Percentiles rank a stretch among this genome's conserved stretches.
Evolutionary conservation across 768 basidiomycete species (phyloP).

Genomic region (Mycena filopes): DNA sequence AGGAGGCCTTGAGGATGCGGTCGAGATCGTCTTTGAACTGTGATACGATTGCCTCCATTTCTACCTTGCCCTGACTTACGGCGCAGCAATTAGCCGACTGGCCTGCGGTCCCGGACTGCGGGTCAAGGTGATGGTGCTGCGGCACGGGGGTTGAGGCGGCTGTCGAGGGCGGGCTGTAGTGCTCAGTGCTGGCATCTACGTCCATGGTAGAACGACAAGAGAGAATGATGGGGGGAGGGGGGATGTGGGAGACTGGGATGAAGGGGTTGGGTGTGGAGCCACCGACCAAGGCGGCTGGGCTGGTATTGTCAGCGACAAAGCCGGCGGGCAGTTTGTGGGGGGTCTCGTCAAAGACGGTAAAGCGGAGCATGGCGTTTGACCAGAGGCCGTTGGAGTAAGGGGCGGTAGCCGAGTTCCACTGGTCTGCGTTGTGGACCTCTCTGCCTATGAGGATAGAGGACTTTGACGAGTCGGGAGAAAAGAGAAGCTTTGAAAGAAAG

Average conservation of each 20-base stretch:
- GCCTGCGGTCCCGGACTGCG: constrained; percentile 32
- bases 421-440: constrained; percentile 66
- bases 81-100: constrained; percentile 28
- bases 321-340: constrained; percentile 48
- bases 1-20: constrained; percentile 50
- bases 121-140: constrained; percentile 35
- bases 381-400: constrained; percentile 63
- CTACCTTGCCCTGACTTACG: constrained; percentile 35
- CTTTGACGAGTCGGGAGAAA: constrained; percentile 68
- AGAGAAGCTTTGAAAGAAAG: constrained; percentile 74
- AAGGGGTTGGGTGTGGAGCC: constrained; percentile 27
- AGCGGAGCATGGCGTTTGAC: constrained; percentile 69
- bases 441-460: constrained; percentile 68
- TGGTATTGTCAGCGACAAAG: constrained; percentile 23
- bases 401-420: constrained; percentile 63
- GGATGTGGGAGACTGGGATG: constrained; percentile 44
- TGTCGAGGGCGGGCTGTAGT: constrained; percentile 28
- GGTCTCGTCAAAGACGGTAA: constrained; percentile 67
- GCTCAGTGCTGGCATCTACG: constrained; percentile 21
- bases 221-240: constrained; percentile 49
- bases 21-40: constrained; percentile 50
- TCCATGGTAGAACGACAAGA: constrained; percentile 40
- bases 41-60: constrained; percentile 36
- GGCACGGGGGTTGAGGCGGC: constrained; percentile 31
- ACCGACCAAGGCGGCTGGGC: constrained; percentile 22